Base-by-base conservation (phyloP, 805 yeast species). In the Saccharomycopsis selenospora region DNA sequence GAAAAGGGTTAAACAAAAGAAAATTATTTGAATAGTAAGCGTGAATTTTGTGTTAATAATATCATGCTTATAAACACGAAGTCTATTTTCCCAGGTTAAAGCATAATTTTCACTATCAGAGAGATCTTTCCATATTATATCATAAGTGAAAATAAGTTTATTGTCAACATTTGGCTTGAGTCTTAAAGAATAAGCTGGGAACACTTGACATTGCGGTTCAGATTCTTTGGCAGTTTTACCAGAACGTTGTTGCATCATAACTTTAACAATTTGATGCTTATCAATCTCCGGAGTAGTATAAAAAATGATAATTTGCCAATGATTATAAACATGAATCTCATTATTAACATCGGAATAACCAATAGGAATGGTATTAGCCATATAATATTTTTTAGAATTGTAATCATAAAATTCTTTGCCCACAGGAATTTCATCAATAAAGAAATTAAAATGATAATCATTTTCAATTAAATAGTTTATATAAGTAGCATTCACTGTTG, bases 361-460 rank as follows among this genome's bases (percentile, higher is more conserved):
- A 44, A 62, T 13, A 14, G 66, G 65, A 11, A 59, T 56, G 36
- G 62, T 63, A n/a, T 51, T 43, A 17, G 59, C 59, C 10, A 62
- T 51, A 43, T 61, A 62, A 33, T 57, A 61, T 33, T 48, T 55
- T 7, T 55, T 53, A 0, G 62, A 57, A 45, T 61, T 61, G 3
- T 57, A 51, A 41, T 62, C 66, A 29, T 53, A 62, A 26, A 50
- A 48, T 44, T 61, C 64, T 28, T 56, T 58, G 20, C 66, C 65
- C 8, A 62, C 56, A 17, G 65, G 65, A n/a, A 60, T 42, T 28
- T 58, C 65, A 36, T 59, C 65, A 30, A 62, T 42, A 50, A 41
- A 62, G 48, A 62, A 61, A 49, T 62, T 61, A 25, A 60, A 47
- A 36, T 60, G 56, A 49, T 62, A 62, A 40, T 62, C 60, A 48